Conservation (phyloP, 306 rosid species). For the Fagus crenata region DNA sequence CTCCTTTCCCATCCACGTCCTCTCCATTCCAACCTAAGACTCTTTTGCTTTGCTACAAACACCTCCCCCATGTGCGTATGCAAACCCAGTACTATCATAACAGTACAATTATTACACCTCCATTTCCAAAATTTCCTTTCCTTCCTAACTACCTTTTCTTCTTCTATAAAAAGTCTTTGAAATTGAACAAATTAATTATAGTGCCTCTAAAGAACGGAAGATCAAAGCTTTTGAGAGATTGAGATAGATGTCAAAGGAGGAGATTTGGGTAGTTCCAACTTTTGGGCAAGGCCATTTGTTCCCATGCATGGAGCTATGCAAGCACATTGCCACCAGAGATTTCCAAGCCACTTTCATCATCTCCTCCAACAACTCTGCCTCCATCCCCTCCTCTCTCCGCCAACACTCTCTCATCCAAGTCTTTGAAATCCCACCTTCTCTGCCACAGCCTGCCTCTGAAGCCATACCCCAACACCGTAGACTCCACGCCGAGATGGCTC, state of each 20-base stretch:
- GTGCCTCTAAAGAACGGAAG: no score
- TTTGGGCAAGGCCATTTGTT: slow-evolving; percentile 70
- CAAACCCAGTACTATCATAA: no score
- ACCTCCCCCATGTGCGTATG: no score
- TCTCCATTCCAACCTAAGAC: no score
- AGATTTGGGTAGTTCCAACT: slow-evolving; percentile 56
- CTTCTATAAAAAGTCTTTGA: no score
- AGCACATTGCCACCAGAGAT: slow-evolving; percentile 47
- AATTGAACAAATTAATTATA: no score
- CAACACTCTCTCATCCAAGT: slow-evolving; percentile 47
- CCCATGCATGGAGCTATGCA: slow-evolving; percentile 65
- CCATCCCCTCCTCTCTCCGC: slow-evolving; percentile 47
- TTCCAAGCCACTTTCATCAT: slow-evolving; percentile 41
- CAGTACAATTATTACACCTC: no score
- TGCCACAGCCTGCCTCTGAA: neutral
- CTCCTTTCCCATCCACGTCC: no score
- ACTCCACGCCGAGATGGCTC: slow-evolving; percentile 9
- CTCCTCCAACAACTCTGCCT: slow-evolving; percentile 42
- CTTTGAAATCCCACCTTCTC: slow-evolving; percentile 32
- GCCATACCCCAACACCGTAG: slow-evolving; percentile 20
- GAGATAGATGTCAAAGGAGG: slow-evolving; percentile 39
- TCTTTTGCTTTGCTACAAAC: no score
- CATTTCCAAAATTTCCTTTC: no score
- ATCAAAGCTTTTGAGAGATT: no score
- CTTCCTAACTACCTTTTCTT: no score